A percentile compares a stretch with the other conserved stretches of the same genome.
These are phyloP conservation scores for Chenopodium suecicum DNA, from an alignment of 148 eudicot species.

Conservation along the genomic window DNA sequence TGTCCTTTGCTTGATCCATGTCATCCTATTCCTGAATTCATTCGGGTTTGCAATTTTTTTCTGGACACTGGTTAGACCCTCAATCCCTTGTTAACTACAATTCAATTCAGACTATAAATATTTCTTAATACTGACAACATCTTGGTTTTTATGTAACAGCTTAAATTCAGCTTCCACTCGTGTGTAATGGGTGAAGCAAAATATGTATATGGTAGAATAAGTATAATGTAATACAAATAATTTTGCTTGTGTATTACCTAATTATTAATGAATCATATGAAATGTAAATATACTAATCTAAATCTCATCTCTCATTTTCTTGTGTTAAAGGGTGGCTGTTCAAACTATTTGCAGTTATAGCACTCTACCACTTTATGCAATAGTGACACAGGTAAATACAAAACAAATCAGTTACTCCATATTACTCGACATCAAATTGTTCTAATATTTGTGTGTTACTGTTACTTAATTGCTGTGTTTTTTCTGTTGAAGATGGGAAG, in stretches of 20 bases:
- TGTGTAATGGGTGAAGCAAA: conserved; percentile 54
- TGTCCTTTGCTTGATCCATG: conserved; percentile 27
- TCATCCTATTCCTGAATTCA: conserved; percentile 32
- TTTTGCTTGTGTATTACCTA: background rate
- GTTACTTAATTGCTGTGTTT: background rate
- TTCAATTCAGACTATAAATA: no score
- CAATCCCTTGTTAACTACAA: no score
- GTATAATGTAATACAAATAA: conserved; percentile 37
- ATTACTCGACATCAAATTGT: no score
- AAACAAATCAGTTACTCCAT: no score
- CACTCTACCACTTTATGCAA: conserved; percentile 64
- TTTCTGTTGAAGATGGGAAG: conserved; percentile 26
- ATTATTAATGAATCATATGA: no score
- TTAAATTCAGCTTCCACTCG: conserved; percentile 41
- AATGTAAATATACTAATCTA: background rate
- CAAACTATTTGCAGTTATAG: conserved; percentile 62
- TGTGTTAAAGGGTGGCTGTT: conserved; percentile 40
- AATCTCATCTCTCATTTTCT: background rate
- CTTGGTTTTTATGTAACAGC: conserved; percentile 18
- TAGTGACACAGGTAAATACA: conserved; percentile 52
- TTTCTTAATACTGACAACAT: no score
- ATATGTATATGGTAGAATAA: conserved; percentile 42
- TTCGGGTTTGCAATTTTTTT: conserved; percentile 35
- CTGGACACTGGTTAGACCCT: conserved; percentile 30
- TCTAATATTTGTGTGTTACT: background rate